Conservation (phyloP, 208 protist genomes). For the Leishmania guyanensis region DNA sequence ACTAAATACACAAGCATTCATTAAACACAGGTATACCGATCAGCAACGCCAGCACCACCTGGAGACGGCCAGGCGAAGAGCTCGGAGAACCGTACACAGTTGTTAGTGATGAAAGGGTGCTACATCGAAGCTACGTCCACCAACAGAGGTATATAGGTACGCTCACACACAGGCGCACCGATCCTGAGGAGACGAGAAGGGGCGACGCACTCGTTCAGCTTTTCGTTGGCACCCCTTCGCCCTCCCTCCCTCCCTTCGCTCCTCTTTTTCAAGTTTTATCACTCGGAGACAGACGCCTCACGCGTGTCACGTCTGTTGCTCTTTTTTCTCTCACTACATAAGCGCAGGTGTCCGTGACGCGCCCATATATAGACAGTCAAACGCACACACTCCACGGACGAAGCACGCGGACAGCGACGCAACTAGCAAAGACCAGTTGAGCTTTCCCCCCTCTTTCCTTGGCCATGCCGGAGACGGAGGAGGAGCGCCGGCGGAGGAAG, state of each 20-base stretch:
- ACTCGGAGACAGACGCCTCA: too few species aligned
- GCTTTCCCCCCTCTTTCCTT: not conserved
- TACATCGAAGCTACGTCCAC: not conserved
- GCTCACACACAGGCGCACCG: not conserved
- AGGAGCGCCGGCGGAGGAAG: slow-evolving; percentile 49
- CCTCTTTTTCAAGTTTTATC: not conserved
- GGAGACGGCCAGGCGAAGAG: not conserved
- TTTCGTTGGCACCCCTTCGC: too few species aligned
- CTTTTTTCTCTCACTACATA: too few species aligned
- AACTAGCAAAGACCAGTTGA: not conserved
- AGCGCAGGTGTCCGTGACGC: too few species aligned
- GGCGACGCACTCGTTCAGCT: not conserved
- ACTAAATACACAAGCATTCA: not conserved
- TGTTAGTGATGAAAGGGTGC: not conserved
- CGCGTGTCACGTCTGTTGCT: too few species aligned
- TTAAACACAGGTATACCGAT: not conserved
- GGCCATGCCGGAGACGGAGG: slow-evolving; percentile 29
- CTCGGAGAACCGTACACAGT: not conserved
- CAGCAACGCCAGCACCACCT: not conserved
- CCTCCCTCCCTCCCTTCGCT: too few species aligned
- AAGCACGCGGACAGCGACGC: not conserved
- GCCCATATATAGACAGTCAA: not conserved
- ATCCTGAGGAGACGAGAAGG: not conserved
- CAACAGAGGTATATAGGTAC: not conserved
- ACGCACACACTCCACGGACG: slow-evolving; percentile 3